A percentile compares a stretch with the other conserved stretches of the same genome.
These are phyloP conservation scores for Fusarium keratoplasticum DNA, from an alignment of 2,329 filamentous ascomycete genomes.

Conservation along the genomic window DNA sequence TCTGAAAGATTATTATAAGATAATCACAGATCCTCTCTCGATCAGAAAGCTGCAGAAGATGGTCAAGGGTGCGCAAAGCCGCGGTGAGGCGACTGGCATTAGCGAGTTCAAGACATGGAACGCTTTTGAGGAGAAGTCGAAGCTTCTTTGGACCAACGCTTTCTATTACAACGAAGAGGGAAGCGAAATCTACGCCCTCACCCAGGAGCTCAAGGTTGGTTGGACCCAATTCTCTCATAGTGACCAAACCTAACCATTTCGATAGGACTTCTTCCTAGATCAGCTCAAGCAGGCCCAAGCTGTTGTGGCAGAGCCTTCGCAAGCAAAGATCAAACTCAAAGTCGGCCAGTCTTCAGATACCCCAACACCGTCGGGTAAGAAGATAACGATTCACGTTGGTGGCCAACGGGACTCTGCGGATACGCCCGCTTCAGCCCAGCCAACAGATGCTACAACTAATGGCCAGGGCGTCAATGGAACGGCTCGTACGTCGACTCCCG, in stretches of 20 bases:
- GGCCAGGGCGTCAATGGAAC: constrained; percentile 37
- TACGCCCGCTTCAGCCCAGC: constrained; percentile 57
- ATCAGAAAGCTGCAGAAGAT: constrained; percentile 82
- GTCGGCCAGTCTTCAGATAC: constrained; percentile 62
- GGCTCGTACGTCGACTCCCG: constrained; percentile 32
- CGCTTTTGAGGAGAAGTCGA: constrained; percentile 82
- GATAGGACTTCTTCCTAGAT: constrained; percentile 75
- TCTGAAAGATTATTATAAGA: constrained; percentile 86
- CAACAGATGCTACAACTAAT: constrained; percentile 37
- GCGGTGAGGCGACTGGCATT: constrained; percentile 70
- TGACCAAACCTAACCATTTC: constrained; percentile 17
- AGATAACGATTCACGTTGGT: constrained; percentile 79
- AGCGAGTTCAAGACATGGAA: constrained; percentile 85
- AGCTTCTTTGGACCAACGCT: constrained; percentile 88
- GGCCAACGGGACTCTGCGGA: constrained; percentile 66
- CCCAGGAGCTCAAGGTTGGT: constrained; percentile 80
- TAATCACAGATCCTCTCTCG: constrained; percentile 85
- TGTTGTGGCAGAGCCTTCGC: constrained; percentile 76
- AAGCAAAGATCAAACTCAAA: constrained; percentile 85
- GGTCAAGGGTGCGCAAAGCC: constrained; percentile 78
- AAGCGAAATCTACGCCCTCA: constrained; percentile 83
- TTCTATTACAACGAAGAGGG: constrained; percentile 92
- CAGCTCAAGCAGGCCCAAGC: constrained; percentile 78
- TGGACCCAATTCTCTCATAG: not conserved
- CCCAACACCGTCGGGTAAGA: constrained; percentile 63